These are phyloP conservation scores for Cladosporium oxysporum DNA, from an alignment of 2,329 filamentous ascomycete species.

Conservation along the genomic window DNA sequence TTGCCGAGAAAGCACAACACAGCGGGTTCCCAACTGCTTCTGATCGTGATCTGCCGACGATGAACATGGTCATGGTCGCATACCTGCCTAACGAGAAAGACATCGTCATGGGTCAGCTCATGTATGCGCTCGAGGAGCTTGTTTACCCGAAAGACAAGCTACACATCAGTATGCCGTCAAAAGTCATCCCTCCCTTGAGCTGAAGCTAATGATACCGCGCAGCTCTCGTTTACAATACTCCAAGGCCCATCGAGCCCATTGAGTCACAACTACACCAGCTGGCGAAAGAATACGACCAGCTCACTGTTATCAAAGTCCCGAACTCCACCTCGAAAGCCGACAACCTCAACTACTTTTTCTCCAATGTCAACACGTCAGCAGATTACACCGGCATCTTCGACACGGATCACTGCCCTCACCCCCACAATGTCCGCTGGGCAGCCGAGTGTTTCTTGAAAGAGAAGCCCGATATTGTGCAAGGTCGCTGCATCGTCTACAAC, in stretches of 20 bases:
- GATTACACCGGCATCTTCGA: slow-evolving; percentile 53
- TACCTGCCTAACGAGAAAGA: slow-evolving; percentile 55
- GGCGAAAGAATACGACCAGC: slow-evolving; percentile 41
- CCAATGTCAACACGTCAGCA: slow-evolving; percentile 41
- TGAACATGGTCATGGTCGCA: slow-evolving; percentile 53
- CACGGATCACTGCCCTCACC: slow-evolving; percentile 54
- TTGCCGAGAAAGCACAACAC: slow-evolving; percentile 33
- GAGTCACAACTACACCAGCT: slow-evolving; percentile 46
- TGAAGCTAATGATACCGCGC: not conserved
- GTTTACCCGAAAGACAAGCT: slow-evolving; percentile 50
- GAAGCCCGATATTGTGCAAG: slow-evolving; percentile 52
- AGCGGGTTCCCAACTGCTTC: slow-evolving; percentile 28
- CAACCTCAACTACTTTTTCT: slow-evolving; percentile 53
- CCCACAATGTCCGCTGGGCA: slow-evolving; percentile 52
- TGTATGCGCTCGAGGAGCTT: slow-evolving; percentile 50
- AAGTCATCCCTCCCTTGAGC: not conserved
- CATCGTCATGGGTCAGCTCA: slow-evolving; percentile 51
- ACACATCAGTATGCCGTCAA: slow-evolving; percentile 41
- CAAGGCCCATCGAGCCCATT: slow-evolving; percentile 48
- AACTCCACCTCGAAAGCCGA: slow-evolving; percentile 53
- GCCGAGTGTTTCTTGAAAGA: slow-evolving; percentile 48
- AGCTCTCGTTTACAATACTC: slow-evolving; percentile 51
- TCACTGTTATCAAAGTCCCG: slow-evolving; percentile 50
- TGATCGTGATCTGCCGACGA: slow-evolving; percentile 40
- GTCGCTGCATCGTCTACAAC: slow-evolving; percentile 53